Conservation (phyloP, 2,329 filamentous ascomycete genomes). For the Pseudogymnoascus sp. region DNA sequence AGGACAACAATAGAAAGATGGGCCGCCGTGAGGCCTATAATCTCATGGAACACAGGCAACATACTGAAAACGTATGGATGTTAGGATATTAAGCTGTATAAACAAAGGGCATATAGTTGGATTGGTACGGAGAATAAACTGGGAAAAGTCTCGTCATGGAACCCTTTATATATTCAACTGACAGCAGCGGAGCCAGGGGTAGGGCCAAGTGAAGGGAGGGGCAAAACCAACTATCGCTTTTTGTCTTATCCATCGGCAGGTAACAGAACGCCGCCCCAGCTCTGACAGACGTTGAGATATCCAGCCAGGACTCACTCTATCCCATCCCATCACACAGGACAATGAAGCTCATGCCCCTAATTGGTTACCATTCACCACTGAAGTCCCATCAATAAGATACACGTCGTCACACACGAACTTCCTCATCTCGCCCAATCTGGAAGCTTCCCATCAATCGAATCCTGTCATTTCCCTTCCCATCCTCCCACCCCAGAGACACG, state of each 20-base stretch:
- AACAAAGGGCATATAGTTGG: not conserved
- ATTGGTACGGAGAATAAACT: not conserved
- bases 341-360: not conserved
- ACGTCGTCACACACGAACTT: constrained; percentile 1
- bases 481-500: not conserved
- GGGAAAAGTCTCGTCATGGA: not conserved
- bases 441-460: not conserved
- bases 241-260: not conserved
- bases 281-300: not conserved
- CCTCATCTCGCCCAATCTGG: not conserved
- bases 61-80: not conserved
- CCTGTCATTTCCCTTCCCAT: not conserved
- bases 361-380: not conserved
- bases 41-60: not conserved
- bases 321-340: not conserved
- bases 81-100: not conserved
- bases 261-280: not conserved
- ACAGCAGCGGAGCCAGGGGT: not conserved
- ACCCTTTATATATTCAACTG: not conserved
- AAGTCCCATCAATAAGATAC: not conserved
- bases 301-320: not conserved
- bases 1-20: not conserved
- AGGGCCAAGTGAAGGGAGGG: not conserved
- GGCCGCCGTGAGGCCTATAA: not conserved
- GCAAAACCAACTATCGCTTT: not conserved